These are phyloP conservation scores for Colletotrichum tropicicola DNA, from an alignment of 2,329 filamentous ascomycete species.

Conservation along the genomic window DNA sequence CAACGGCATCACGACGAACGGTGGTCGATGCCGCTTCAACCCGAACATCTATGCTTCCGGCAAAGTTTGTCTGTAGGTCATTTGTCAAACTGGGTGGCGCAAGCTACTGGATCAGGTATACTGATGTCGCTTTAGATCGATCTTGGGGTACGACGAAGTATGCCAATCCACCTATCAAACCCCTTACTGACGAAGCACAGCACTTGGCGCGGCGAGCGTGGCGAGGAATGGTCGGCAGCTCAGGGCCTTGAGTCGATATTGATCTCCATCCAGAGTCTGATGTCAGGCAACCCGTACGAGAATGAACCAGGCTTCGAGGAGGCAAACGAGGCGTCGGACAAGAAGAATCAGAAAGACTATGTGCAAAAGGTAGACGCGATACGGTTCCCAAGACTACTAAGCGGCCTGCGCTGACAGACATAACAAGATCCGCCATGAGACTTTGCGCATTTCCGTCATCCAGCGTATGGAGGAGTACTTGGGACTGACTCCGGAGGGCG, in stretches of 20 bases:
- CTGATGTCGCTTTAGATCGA: constrained; percentile 67
- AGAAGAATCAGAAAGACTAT: constrained; percentile 79
- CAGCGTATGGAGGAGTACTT: constrained; percentile 85
- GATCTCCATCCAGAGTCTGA: constrained; percentile 94
- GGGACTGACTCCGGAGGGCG: constrained; percentile 65
- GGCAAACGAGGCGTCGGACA: constrained; percentile 72
- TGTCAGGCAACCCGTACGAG: constrained; percentile 93
- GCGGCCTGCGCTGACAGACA: constrained; percentile 33
- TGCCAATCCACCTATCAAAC: not conserved
- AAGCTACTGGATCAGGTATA: not conserved
- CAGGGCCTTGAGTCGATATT: constrained; percentile 95
- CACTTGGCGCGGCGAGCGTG: constrained; percentile 90
- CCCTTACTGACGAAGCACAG: constrained; percentile 54
- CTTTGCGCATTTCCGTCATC: constrained; percentile 85
- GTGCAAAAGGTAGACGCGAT: constrained; percentile 72
- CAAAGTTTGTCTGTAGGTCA: constrained; percentile 87
- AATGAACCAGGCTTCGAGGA: constrained; percentile 96
- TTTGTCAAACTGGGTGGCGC: not conserved
- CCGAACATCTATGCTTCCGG: constrained; percentile 94
- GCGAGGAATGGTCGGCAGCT: constrained; percentile 96
- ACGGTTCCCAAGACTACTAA: not conserved
- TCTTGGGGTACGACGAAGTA: constrained; percentile 73
- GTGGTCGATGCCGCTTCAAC: constrained; percentile 90
- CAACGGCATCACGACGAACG: constrained; percentile 83
- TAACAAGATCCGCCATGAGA: constrained; percentile 86